phyloP scores from a whole-genome alignment of 192 early-diverging fungal genomes.

The Umbelopsis sp. region DNA sequence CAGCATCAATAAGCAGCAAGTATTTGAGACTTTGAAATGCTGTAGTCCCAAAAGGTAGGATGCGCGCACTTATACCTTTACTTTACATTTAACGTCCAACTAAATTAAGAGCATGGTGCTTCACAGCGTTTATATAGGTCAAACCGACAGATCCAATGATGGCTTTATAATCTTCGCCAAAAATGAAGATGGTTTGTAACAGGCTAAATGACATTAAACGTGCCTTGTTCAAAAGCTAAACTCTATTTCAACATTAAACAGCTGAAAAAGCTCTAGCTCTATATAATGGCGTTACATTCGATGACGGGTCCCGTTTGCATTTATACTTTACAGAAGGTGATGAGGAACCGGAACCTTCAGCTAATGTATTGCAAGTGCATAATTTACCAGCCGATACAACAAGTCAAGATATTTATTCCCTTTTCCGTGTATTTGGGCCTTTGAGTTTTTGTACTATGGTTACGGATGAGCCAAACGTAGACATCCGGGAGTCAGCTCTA shows the following conservation, averaged over 20 bases:
- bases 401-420: constrained; percentile 14
- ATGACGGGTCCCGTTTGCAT: constrained; percentile 11
- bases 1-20: neutral
- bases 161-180: neutral
- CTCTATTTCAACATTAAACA: neutral
- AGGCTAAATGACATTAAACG: too few species aligned
- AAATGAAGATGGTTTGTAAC: constrained; percentile 7
- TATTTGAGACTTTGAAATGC: neutral
- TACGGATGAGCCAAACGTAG: constrained; percentile 15
- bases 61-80: neutral
- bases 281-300: constrained; percentile 25
- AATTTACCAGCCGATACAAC: constrained; percentile 7
- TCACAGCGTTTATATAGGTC: neutral
- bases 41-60: constrained; percentile 6
- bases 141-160: neutral
- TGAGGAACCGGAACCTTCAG: constrained; percentile 23
- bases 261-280: constrained; percentile 37
- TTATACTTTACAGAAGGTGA: constrained; percentile 23
- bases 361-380: constrained; percentile 31
- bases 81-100: neutral
- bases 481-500: constrained; percentile 22
- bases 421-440: constrained; percentile 35
- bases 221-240: neutral
- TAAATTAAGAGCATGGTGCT: too few species aligned
- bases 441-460: constrained; percentile 21